Evolutionary conservation across 2,329 filamentous ascomycete species (phyloP).

Genomic region (Uncinocarpus reesii): DNA sequence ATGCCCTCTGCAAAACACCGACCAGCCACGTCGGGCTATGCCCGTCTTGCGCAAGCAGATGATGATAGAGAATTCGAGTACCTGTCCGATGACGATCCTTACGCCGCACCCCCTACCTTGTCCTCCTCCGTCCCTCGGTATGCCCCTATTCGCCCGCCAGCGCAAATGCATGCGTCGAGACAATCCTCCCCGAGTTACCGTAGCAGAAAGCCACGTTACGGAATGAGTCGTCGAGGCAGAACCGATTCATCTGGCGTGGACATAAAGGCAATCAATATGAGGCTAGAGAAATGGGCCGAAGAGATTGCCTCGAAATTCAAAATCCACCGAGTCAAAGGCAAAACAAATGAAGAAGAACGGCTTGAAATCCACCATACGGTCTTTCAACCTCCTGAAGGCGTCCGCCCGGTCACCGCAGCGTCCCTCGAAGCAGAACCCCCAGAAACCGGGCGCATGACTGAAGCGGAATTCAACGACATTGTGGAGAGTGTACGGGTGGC

Average conservation of each 20-base stretch:
- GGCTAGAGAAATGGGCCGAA: conserved; percentile 91
- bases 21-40: conserved; percentile 70
- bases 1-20: conserved; percentile 39
- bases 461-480: conserved; percentile 72
- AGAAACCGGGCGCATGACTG: conserved; percentile 55
- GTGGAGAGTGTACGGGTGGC: conserved; percentile 83
- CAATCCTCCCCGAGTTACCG: conserved; percentile 32
- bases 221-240: conserved; percentile 43
- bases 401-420: conserved; percentile 69
- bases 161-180: conserved; percentile 43
- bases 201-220: conserved; percentile 36
- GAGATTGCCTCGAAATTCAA: conserved; percentile 98
- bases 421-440: conserved; percentile 51
- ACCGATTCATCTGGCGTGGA: conserved; percentile 82
- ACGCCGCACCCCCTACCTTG: conserved; percentile 44
- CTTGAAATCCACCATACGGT: conserved; percentile 96
- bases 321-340: conserved; percentile 64
- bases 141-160: conserved; percentile 45
- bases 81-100: conserved; percentile 51
- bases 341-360: conserved; percentile 66
- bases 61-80: conserved; percentile 39
- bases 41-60: conserved; percentile 73
- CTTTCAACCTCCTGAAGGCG: conserved; percentile 83
- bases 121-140: conserved; percentile 51
- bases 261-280: conserved; percentile 94